Base-by-base conservation (phyloP, 192 early-diverging fungal genomes). In the Backusella westeae region DNA sequence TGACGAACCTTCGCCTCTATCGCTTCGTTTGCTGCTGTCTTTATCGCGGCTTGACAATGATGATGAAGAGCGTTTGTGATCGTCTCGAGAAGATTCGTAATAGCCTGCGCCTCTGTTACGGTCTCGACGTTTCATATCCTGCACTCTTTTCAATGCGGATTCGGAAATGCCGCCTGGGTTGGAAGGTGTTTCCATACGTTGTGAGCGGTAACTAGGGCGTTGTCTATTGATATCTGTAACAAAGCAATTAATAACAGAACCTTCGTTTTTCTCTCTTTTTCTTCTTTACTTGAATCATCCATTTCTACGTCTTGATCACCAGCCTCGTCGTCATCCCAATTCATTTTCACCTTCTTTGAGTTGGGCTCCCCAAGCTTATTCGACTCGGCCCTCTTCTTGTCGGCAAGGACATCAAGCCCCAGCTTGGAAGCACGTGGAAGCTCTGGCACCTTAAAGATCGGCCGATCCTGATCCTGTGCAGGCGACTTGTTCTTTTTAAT, bases 131-230 rank as follows among this genome's bases (percentile, higher is more conserved):
- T 77, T 84, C 74, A 81, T 79, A 65, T 82, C 81, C 44, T 85
- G 84, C 26, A 78, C 82, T 78, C 83, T 82, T 35, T 76, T 77
- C 66, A 85, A 75, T n/a, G 81, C 89, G 34, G 85, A 83, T 21
- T 87, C 81, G 19, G 83, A 87, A 6, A 93, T 83, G 32, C 92
- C 92, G 38, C 90, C 89, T 34, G 88, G 87, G 78, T 91, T 73
- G 0, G 92, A 93, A 4, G 92, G 94, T 34, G 94, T 93, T 41
- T 95, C 92, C 42, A 88, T 87, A 3, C 92, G 79, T 17, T 87
- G 85, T 7, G 78, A 78, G 4, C 86, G 85, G 46, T 88, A 88
- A 35, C 85, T 81, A 14, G 82, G 42, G 67, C 80, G 78, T 21
- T 74, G 79, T 49, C 71, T 82, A 23, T 49, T 52, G 5, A 77